A percentile compares a stretch with the other conserved stretches of the same genome.
Conservation (phyloP, 495 filamentous ascomycete genomes). For the Chaetomidium leptoderma region DNA sequence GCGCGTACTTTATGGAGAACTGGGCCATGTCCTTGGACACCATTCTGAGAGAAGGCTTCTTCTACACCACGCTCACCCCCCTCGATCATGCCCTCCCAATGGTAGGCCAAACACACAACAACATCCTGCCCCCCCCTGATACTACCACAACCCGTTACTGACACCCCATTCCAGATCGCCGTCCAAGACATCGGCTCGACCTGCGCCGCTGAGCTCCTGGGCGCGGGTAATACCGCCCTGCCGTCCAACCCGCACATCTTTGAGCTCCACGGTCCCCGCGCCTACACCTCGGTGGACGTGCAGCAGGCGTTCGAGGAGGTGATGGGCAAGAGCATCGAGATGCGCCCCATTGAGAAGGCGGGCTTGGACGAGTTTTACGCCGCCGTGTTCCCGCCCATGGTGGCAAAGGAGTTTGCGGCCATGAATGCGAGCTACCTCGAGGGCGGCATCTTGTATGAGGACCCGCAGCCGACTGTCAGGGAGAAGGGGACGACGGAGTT, state of each 20-base stretch:
- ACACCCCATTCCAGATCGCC: conserved; percentile 18
- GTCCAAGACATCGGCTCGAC: conserved; percentile 24
- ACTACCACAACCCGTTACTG: not conserved
- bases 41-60: conserved; percentile 19
- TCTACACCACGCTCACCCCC: conserved; percentile 25
- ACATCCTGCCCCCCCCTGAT: not conserved
- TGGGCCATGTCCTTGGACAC: conserved; percentile 19
- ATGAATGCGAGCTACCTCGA: conserved; percentile 21
- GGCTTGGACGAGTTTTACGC: conserved; percentile 21
- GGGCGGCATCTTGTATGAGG: conserved; percentile 22
- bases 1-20: conserved; percentile 31
- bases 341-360: conserved; percentile 20
- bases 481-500: conserved; percentile 17
- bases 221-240: conserved; percentile 1
- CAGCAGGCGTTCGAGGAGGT: conserved; percentile 23
- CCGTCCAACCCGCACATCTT: conserved; percentile 20
- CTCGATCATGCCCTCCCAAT: conserved; percentile 15
- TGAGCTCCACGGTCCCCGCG: conserved; percentile 21
- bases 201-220: conserved; percentile 17
- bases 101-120: conserved; percentile 6
- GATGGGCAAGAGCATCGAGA: conserved; percentile 17
- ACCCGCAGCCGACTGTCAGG: conserved; percentile 20
- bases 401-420: conserved; percentile 20
- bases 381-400: conserved; percentile 17
- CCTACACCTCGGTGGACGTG: conserved; percentile 20